A percentile compares a stretch with the other conserved stretches of the same genome.
Conservation (phyloP, 768 basidiomycete genomes). For the Podaxis rugospora region DNA sequence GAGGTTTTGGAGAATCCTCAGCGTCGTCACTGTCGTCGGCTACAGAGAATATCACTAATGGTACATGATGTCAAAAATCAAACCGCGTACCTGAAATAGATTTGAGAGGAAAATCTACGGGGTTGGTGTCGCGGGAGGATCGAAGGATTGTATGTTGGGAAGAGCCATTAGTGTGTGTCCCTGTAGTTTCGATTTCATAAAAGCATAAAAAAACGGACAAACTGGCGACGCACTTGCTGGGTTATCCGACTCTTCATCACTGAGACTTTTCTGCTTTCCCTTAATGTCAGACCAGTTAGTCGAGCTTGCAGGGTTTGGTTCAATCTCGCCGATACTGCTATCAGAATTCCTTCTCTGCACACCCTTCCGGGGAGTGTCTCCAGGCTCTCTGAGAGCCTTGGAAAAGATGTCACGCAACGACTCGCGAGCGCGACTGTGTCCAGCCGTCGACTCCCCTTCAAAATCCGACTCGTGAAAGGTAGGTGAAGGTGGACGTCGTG, state of each 20-base stretch:
- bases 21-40: slow-evolving; percentile 35
- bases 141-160: slow-evolving; percentile 32
- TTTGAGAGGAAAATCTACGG: slow-evolving; percentile 8
- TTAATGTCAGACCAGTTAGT: slow-evolving; percentile 38
- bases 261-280: slow-evolving; percentile 54
- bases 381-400: slow-evolving; percentile 59
- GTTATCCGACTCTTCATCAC: slow-evolving; percentile 64
- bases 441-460: slow-evolving; percentile 37
- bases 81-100: slow-evolving; percentile 6
- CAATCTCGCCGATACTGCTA: slow-evolving; percentile 56
- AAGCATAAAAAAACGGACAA: neutral
- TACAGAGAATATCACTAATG: neutral
- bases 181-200: slow-evolving; percentile 19
- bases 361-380: slow-evolving; percentile 57
- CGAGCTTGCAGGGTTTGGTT: slow-evolving; percentile 44
- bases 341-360: slow-evolving; percentile 45
- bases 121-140: neutral
- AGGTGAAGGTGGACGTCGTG: slow-evolving; percentile 24
- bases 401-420: slow-evolving; percentile 64
- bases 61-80: neutral
- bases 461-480: slow-evolving; percentile 52
- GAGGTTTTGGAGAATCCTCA: slow-evolving; percentile 33
- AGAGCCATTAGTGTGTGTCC: slow-evolving; percentile 29
- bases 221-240: slow-evolving; percentile 38
- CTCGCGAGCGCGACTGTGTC: slow-evolving; percentile 49